Evolutionary conservation across 1,284 basidiomycete genomes (phyloP).

Genomic region (Vanrija sp.): DNA sequence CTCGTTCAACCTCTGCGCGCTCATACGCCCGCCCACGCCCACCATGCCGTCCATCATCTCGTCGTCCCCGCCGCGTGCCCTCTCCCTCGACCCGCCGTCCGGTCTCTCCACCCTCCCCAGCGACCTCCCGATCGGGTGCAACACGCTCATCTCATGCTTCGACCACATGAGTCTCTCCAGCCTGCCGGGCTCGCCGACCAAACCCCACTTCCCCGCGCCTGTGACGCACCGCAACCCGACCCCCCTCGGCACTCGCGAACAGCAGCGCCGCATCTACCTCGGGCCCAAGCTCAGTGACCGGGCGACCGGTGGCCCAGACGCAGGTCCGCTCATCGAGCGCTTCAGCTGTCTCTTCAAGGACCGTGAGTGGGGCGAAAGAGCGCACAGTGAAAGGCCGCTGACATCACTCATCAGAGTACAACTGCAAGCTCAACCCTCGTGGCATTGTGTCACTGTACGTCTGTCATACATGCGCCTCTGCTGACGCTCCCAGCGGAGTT

Average conservation of each 20-base stretch:
- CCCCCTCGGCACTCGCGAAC: conserved; percentile 29
- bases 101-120: conserved; percentile 29
- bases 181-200: conserved; percentile 7
- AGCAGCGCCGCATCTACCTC: conserved; percentile 38
- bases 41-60: no score
- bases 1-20: no score
- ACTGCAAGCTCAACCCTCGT: conserved; percentile 40
- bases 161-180: conserved; percentile 24
- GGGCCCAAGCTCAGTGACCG: conserved; percentile 42
- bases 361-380: conserved; percentile 24
- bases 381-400: no score
- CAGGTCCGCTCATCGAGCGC: conserved; percentile 45
- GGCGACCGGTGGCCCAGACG: conserved; percentile 44
- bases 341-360: conserved; percentile 46
- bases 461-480: not conserved
- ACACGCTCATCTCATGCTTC: conserved; percentile 41
- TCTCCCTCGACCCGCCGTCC: conserved; percentile 5
- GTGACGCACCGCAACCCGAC: not conserved
- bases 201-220: not conserved
- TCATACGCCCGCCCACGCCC: no score
- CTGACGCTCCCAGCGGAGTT: conserved; percentile 38
- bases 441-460: conserved; percentile 48
- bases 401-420: conserved; percentile 28
- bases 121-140: conserved; percentile 22
- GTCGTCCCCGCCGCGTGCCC: no score